Conservation (phyloP, 208 protist species). For the Leishmania tarentolae region DNA sequence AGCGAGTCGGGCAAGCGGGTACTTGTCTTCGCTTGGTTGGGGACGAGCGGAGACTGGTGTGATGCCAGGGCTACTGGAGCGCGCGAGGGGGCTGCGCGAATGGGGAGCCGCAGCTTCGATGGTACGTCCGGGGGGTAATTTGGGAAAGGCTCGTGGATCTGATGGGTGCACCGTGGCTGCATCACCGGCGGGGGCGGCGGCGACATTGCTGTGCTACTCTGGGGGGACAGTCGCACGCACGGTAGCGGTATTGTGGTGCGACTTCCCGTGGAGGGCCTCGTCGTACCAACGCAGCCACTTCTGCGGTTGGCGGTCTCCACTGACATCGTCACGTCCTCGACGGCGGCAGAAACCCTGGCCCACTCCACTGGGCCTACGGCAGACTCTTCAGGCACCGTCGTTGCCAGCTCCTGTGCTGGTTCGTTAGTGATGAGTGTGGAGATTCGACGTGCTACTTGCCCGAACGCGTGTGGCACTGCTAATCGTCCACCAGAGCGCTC, state of each 20-base stretch:
- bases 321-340: background rate
- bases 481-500: background rate
- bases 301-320: background rate
- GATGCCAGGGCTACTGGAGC: background rate
- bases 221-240: background rate
- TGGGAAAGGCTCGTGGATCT: slow-evolving; percentile 13
- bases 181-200: background rate
- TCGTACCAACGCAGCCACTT: slow-evolving; percentile 4
- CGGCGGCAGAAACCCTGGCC: background rate
- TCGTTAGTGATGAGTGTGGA: background rate
- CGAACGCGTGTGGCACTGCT: background rate
- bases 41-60: background rate
- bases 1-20: background rate
- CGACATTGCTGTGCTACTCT: background rate
- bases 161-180: background rate
- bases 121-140: background rate
- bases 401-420: background rate
- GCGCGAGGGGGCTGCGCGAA: no score
- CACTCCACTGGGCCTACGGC: background rate
- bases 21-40: background rate
- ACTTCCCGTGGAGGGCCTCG: background rate
- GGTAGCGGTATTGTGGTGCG: slow-evolving; percentile 1
- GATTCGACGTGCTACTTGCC: background rate
- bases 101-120: background rate
- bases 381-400: background rate